Conservation (phyloP, 805 yeast species). For the Candida adriatica region DNA sequence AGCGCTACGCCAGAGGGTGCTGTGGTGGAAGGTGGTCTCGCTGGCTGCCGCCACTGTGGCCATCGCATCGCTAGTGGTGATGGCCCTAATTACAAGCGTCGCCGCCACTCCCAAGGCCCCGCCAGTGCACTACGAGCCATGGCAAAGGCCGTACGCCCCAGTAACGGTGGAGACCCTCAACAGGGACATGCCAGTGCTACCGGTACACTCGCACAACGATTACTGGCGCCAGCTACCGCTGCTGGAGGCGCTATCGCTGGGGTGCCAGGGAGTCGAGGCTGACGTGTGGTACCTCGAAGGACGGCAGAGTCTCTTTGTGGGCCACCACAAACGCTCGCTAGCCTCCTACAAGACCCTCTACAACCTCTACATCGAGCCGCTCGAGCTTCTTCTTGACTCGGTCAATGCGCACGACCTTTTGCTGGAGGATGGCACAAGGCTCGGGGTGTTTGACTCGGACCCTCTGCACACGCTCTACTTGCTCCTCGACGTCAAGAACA, state of each 20-base stretch:
- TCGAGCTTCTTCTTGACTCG: slow-evolving; percentile 38
- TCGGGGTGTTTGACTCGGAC: slow-evolving; percentile 26
- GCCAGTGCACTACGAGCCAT: too few species aligned
- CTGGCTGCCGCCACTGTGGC: background rate
- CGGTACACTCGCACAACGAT: slow-evolving; percentile 64
- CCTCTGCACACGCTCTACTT: slow-evolving; percentile 48
- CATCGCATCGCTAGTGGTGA: background rate
- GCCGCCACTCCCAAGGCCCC: background rate
- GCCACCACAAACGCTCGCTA: slow-evolving; percentile 49
- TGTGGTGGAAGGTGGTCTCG: background rate
- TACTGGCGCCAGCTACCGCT: slow-evolving; percentile 57
- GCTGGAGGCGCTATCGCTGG: slow-evolving; percentile 45
- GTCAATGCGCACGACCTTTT: slow-evolving; percentile 28
- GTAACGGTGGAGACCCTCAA: slow-evolving; percentile 7
- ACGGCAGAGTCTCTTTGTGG: slow-evolving; percentile 43
- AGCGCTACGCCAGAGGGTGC: too few species aligned
- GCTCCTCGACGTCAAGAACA: slow-evolving; percentile 61
- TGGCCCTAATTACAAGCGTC: background rate
- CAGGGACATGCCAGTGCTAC: slow-evolving; percentile 15
- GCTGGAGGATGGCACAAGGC: slow-evolving; percentile 1
- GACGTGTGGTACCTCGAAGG: slow-evolving; percentile 46
- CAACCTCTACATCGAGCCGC: slow-evolving; percentile 45
- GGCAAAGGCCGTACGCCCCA: too few species aligned
- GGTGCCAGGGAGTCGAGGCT: slow-evolving; percentile 57
- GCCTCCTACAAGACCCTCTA: slow-evolving; percentile 37